These are phyloP conservation scores for Phialemoniopsis sp. DNA, from an alignment of 2,329 filamentous ascomycete genomes.

Conservation along the genomic window DNA sequence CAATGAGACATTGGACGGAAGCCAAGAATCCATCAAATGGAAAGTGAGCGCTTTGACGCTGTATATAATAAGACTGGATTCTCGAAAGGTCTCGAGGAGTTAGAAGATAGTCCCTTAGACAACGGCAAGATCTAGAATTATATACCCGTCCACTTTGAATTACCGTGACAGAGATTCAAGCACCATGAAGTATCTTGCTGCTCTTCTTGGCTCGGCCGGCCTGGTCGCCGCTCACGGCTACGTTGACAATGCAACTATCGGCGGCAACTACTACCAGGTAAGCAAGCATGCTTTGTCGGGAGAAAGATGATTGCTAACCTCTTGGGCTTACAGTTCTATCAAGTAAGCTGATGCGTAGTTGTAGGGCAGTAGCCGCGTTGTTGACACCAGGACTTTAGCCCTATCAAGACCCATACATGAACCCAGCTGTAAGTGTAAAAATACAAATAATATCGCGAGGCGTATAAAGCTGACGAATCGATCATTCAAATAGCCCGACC, in stretches of 20 bases:
- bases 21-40: no score
- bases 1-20: no score
- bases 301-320: not conserved
- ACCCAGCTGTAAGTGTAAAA: conserved; percentile 10
- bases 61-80: no score
- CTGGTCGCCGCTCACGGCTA: conserved; percentile 44
- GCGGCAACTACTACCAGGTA: conserved; percentile 29
- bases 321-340: conserved; percentile 19
- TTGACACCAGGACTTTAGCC: conserved; percentile 22
- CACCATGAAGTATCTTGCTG: conserved; percentile 20
- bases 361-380: not conserved
- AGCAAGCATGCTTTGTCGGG: not conserved
- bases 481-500: conserved; percentile 24
- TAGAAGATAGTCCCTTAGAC: no score
- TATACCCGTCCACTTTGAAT: no score
- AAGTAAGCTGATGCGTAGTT: conserved; percentile 14
- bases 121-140: no score
- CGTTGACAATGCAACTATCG: conserved; percentile 40
- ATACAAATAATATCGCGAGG: not conserved
- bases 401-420: conserved; percentile 37
- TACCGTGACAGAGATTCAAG: no score
- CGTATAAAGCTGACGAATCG: not conserved
- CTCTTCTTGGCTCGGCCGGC: conserved; percentile 25
- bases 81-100: no score
- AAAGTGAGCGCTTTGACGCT: no score